Percentiles rank a stretch among this genome's conserved stretches.
These are phyloP conservation scores for Scenedesmus sp. DNA, from an alignment of 163 green algal genomes.

Conservation along the genomic window DNA sequence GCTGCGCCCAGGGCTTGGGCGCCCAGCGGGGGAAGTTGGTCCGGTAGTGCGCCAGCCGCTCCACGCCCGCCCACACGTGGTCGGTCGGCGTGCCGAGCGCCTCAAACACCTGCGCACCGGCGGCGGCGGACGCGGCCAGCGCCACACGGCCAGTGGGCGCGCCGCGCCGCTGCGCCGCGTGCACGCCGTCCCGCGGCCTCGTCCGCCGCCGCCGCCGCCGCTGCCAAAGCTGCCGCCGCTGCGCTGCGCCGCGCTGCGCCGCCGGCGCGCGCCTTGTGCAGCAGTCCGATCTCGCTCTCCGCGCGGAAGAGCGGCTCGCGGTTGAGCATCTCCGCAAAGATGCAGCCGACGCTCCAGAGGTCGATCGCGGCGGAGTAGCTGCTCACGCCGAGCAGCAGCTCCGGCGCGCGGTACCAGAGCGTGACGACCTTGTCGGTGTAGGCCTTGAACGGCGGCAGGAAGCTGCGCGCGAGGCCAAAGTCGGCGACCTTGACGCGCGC, in stretches of 20 bases:
- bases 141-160: background rate
- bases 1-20: conserved; percentile 10
- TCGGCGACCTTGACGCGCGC: conserved; percentile 85
- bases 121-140: background rate
- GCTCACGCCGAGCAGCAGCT: conserved; percentile 75
- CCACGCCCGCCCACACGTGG: conserved; percentile 34
- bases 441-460: conserved; percentile 67
- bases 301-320: conserved; percentile 63
- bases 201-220: background rate
- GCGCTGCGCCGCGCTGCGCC: background rate
- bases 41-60: conserved; percentile 36
- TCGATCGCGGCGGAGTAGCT: conserved; percentile 75
- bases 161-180: background rate
- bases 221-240: background rate
- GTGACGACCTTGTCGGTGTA: conserved; percentile 93
- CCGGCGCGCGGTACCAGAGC: conserved; percentile 85
- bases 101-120: conserved; percentile 64
- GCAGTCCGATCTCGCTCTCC: conserved; percentile 46
- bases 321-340: conserved; percentile 79
- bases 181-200: background rate
- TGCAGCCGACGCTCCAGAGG: conserved; percentile 86
- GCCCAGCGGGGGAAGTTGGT: conserved; percentile 39
- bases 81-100: conserved; percentile 71
- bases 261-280: conserved; percentile 23
- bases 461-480: conserved; percentile 88